phyloP scores from a whole-genome alignment of 768 basidiomycete genomes.

The Boletellus emodensis region DNA sequence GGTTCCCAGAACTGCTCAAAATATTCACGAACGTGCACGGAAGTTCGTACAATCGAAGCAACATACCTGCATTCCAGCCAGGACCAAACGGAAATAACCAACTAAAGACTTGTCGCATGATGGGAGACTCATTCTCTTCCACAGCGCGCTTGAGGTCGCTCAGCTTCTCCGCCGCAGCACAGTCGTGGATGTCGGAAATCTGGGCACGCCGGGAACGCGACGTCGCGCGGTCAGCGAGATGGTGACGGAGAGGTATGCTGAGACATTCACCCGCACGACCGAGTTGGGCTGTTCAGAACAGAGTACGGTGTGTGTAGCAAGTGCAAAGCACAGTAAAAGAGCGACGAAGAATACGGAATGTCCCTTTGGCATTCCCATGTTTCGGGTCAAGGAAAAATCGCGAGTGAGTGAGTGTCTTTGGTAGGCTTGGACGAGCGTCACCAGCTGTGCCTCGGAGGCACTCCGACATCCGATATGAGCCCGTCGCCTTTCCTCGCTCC shows the following conservation, averaged over 20 bases:
- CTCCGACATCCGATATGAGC: conserved; percentile 23
- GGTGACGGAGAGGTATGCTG: background rate
- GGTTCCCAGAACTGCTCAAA: conserved; percentile 66
- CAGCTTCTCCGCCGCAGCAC: conserved; percentile 42
- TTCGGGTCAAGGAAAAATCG: background rate
- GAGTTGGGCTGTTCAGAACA: conserved; percentile 21
- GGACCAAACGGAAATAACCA: conserved; percentile 88
- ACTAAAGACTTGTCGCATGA: conserved; percentile 76
- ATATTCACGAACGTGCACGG: conserved; percentile 21
- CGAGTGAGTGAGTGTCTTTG: background rate
- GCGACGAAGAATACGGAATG: conserved; percentile 34
- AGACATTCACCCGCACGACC: conserved; percentile 30
- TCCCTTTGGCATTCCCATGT: conserved; percentile 19
- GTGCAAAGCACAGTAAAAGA: conserved; percentile 40
- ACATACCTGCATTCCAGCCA: conserved; percentile 73
- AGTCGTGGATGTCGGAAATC: conserved; percentile 44
- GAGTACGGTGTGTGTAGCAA: conserved; percentile 16
- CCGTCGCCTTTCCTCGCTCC: background rate
- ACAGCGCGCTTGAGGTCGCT: conserved; percentile 56
- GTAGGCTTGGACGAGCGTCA: background rate
- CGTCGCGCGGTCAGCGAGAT: conserved; percentile 8
- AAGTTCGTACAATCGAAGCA: background rate
- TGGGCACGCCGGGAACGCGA: conserved; percentile 17
- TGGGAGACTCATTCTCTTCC: conserved; percentile 62
- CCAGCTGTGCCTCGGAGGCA: conserved; percentile 7